These are phyloP conservation scores for Arctium minus DNA, from an alignment of 129 eudicot genomes.

Conservation along the genomic window DNA sequence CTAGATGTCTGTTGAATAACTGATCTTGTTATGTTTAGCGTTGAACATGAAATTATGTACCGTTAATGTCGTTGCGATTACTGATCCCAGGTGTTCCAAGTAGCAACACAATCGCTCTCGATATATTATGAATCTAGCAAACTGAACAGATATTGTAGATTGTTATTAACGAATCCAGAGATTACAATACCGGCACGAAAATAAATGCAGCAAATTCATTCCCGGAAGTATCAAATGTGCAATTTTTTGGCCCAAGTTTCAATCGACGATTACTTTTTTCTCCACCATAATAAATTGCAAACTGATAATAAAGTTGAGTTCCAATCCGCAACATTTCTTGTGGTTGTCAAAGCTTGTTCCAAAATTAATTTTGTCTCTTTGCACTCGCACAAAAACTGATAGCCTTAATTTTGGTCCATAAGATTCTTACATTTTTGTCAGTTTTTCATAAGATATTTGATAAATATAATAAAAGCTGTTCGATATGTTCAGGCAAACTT, in stretches of 20 bases:
- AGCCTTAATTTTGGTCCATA: not conserved
- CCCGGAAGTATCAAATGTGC: not conserved
- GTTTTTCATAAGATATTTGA: not conserved
- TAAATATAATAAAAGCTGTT: not conserved
- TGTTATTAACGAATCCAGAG: not conserved
- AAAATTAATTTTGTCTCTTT: not conserved
- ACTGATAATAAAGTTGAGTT: not conserved
- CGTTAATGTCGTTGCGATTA: slow-evolving; percentile 2
- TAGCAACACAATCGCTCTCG: not conserved
- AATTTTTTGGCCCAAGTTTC: not conserved
- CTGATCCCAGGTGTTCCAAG: not conserved
- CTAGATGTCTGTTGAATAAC: not conserved
- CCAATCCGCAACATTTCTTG: not conserved
- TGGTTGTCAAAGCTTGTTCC: not conserved
- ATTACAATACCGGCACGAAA: not conserved
- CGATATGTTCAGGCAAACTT: not conserved
- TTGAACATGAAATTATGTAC: not conserved
- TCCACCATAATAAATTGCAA: not conserved
- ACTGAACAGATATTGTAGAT: not conserved
- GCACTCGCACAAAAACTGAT: not conserved
- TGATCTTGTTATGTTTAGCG: not conserved
- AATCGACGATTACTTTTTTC: not conserved
- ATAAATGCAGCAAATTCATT: not conserved
- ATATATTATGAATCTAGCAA: not conserved
- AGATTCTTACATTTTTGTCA: not conserved